phyloP scores from a whole-genome alignment of 1,139 yeast species.

The Suhomyces bolitotheri region DNA sequence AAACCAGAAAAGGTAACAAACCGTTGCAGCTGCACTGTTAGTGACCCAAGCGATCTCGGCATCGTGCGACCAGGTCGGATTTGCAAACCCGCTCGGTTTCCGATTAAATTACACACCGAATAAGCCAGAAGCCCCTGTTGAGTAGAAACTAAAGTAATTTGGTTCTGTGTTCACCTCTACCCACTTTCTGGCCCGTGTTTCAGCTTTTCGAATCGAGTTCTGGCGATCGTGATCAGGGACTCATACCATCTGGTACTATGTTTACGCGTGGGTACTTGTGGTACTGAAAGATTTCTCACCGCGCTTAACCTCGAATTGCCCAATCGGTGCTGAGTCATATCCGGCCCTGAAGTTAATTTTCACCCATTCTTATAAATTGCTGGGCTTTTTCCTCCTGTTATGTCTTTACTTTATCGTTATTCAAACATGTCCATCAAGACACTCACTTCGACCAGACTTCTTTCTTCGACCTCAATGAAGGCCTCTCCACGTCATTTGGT shows the following conservation, averaged over 20 bases:
- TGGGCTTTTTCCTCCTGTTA: conserved; percentile 2
- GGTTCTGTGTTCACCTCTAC: no score
- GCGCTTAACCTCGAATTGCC: conserved; percentile 24
- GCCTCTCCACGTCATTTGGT: conserved; percentile 66
- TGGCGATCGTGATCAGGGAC: no score
- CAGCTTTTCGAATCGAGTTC: no score
- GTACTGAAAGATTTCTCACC: conserved; percentile 21
- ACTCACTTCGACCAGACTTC: conserved; percentile 11
- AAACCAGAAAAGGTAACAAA: not conserved
- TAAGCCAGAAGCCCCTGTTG: no score
- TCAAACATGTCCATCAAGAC: conserved; percentile 11
- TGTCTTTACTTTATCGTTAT: not conserved
- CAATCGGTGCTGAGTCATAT: conserved; percentile 19
- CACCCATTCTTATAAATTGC: conserved; percentile 9
- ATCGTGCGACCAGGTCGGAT: no score
- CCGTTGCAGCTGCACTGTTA: not conserved
- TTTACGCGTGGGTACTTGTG: conserved; percentile 10
- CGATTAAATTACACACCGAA: no score
- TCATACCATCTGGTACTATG: not conserved
- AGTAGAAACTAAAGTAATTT: no score
- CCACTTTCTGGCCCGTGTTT: no score
- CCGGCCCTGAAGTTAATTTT: conserved; percentile 3
- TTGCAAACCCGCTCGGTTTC: no score
- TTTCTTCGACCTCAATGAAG: conserved; percentile 13
- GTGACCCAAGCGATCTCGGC: not conserved